These are phyloP conservation scores for Cladophialophora chaetospira DNA, from an alignment of 2,329 filamentous ascomycete genomes.

Conservation along the genomic window DNA sequence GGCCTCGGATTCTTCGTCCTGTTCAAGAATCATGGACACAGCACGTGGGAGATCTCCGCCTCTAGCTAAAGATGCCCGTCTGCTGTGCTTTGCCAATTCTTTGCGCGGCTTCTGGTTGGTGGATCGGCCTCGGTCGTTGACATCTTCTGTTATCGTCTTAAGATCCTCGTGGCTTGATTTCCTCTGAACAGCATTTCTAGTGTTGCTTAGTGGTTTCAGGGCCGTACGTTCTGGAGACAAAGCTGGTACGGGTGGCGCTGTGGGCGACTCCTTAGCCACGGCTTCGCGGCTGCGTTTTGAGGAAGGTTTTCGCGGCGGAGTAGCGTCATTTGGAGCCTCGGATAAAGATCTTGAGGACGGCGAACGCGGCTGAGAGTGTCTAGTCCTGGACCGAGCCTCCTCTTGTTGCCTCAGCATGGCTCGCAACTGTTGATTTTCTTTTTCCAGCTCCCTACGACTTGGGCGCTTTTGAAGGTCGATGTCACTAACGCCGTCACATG, in stretches of 20 bases:
- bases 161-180: conserved; percentile 11
- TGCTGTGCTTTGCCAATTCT: conserved; percentile 5
- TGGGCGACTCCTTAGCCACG: no score
- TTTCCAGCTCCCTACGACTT: conserved; percentile 29
- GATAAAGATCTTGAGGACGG: not conserved
- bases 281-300: no score
- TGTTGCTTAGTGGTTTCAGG: conserved; percentile 21
- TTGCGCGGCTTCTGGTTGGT: not conserved
- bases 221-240: conserved; percentile 20
- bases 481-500: conserved; percentile 15
- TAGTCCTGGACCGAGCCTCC: not conserved
- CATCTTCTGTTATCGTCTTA: conserved; percentile 9
- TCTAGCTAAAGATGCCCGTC: not conserved
- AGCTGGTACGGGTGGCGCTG: conserved; percentile 18
- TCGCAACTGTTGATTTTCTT: conserved; percentile 34
- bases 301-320: conserved; percentile 4
- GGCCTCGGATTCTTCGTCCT: conserved; percentile 22
- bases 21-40: conserved; percentile 31
- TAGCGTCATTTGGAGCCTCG: not conserved
- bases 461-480: conserved; percentile 31
- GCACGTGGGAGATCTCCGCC: conserved; percentile 21
- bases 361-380: conserved; percentile 1
- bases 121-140: not conserved
- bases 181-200: conserved; percentile 12
- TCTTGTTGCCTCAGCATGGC: conserved; percentile 29